Evolutionary conservation across 1,284 basidiomycete species (phyloP), one percentile per base, ranked within the genome.

Genomic region (Tylopilus sp.): DNA sequence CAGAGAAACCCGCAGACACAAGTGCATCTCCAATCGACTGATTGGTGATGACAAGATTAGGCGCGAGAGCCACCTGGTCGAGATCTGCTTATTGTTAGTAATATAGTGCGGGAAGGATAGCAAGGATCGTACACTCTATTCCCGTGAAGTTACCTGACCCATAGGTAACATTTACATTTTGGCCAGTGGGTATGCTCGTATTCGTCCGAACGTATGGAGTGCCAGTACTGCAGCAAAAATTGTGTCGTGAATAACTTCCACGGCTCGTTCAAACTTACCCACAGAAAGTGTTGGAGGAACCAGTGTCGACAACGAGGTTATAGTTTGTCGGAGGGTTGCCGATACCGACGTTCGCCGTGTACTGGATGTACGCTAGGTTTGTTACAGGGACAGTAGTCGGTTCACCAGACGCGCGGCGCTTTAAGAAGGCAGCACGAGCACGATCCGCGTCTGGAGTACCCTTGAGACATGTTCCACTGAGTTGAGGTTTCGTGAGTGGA

Each of bases 241-340:
- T 13, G 30, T 44, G 31, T n/a, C 9, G 9, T 6, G 16, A 16
- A 30, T 13, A 10, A 25, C 6, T 18, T 23, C 19, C 10, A 37
- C 21, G 19, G 2, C 52, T 9, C 21, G 18, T 15, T 1, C n/a
- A 19, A 3, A 49, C 65, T 42, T 31, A 64, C 66, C 65, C 68
- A 29, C 62, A 59, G 37, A 60, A 68, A 0, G 58, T 68, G 44
- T 68, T 70, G 40, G 66, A 62, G 13, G 65, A 68, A 2, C 64
- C 67, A 2, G 68, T 68, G 40, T 69, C 68, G 1, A 66, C 38
- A 5, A 59, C 10, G 4, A 67, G 48, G 23, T 55, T 54, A 41
- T 64, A 66, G 39, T 55, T 49, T 15, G 57, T 63, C 2, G 55
- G 48, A 16, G 63, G 62, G 13, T 15, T 44, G 39, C 63, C 64